Base-by-base conservation (phyloP, 305 asterid species). In the Rubia balearica region DNA sequence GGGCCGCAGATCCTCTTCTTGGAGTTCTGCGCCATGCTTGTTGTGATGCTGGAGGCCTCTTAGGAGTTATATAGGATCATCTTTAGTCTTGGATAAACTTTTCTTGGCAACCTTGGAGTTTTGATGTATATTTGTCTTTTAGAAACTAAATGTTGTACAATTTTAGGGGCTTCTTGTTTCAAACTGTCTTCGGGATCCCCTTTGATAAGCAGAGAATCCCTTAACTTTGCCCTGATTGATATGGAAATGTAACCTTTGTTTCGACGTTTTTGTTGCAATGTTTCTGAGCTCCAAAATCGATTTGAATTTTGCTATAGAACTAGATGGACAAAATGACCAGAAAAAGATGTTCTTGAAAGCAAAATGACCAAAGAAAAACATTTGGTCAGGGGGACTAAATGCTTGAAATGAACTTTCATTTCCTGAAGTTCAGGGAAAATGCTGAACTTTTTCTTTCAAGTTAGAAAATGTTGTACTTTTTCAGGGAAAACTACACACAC, bases 1-100 rank as follows among this genome's bases (percentile, higher is more conserved):
- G 98, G 98, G 19, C 92, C 97, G 0, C 94, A 84, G 62, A 73
- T 93, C 65, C 89, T 93, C 73, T 93, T 93, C 89, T 79, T 93
- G 80, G 97, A 93, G 81, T 89, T 90, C 81, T 90, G 98, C 66
- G 90, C 98, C 24, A 79, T 83, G 80, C 87, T 93, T 77, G 81
- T 85, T 83, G 78, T 73, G 84, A 83, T 82, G 75, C 91, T 87
- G 27, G 86, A 88, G 72, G 81, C 82, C 73, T 71, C 84, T 14
- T 71, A 76, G 85, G 65, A 17, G 22, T n/a, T 22, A 8, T 9
- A 46, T 21, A 59, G 63, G 63, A 21, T 59, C 38, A 3, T 11
- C 63, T 21, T 68, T 17, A 38, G 68, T 9, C 11, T 61, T 53
- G 57, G 24, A 69, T 17, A n/a, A 41, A 43, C n/a, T 8, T 63